Evolutionary conservation across 176 grass and related monocot genomes (phyloP), one percentile per base, ranked within the genome.

Genomic region (sorghum (Sorghum bicolor)): DNA sequence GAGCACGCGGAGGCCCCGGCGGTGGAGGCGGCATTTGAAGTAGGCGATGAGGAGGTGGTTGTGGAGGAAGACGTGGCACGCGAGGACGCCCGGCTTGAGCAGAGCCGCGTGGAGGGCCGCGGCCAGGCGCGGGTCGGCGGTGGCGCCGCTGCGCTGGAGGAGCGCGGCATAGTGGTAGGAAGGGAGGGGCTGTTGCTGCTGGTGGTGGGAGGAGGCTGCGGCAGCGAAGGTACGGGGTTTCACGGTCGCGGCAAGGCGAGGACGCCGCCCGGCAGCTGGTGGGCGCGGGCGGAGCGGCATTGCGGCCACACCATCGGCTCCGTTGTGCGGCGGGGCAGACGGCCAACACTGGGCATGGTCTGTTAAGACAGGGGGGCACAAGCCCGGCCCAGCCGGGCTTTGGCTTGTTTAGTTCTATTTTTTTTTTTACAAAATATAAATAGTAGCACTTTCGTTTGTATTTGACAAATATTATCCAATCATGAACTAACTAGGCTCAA

Each of bases 1-100:
- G 78, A 94, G 88, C 89, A 94, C 78, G 44, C 61, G 74, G 78
- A 92, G 89, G 69, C 87, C 78, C 8, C 63, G 33, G 17, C 28
- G 72, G 37, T 25, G 55, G 67, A 62, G 77, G 19, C 44, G 69
- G 74, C 32, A 85, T 44, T 34, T 82, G 81, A 91, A 89, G 84
- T 83, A 94, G 78, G 88, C 88, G 33, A 85, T 83, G 77, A 94
- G 87, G 62, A 92, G 89, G 67, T 94, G 87, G 89, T 94, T 94
- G 62, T 72, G 82, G 4, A 94, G 86, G 74, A 87, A 94, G 2
- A 76, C 12, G 29, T 86, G 31, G 63, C 81, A 64, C 15, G 67
- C 53, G 36, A 87, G 84, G 68, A 91, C 43, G 40, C 72, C 37
- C 26, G 76, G 73, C 75, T 91, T 91, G 84, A 87, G 77, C 53